Evolutionary conservation across 2,329 filamentous ascomycete genomes (phyloP), one percentile per base, ranked within the genome.

Genomic region (Sporothrix humicola): DNA sequence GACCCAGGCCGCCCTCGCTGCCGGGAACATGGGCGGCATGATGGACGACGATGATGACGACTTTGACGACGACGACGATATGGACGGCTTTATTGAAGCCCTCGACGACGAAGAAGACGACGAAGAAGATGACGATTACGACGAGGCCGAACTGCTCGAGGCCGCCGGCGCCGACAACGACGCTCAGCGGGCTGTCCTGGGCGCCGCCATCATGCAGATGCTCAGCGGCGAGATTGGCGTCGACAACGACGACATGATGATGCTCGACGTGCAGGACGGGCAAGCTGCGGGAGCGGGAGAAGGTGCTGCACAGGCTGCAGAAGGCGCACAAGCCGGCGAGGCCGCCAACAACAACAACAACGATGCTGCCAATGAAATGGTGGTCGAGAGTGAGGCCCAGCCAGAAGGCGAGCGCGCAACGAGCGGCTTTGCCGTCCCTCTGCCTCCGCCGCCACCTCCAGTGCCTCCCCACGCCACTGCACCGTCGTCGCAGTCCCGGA

Each of bases 331-430:
- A 48, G 42, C 54, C 13, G 7, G 26, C 23, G 44, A 26, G 15
- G 61, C n/a, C 12, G 42, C 58, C 20, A 26, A 48, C 20, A 26
- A 37, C 42, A 15, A 7, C 12, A 26, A 15, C n/a, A 48, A 48
- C 61, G 65, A 66, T 5, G 46, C 54, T 1, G n/a, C 63, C 63
- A 12, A 20, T 37, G 31, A 89, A 48, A 85, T 89, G 82, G 88
- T 89, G 85, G 81, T 88, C 2, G 88, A 89, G 74, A 82, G 85
- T 6, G 86, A 65, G 13, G 91, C 93, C 44, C 90, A 92, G 76
- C 84, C 93, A 61, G 93, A 95, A 79, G 89, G 92, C 76, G 93
- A 96, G 81, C 92, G 93, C 44, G 93, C 93, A 17, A 86, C 93
- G 79, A 92, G 92, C 72, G 92, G 92, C 80, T 17, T n/a, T 52